These are phyloP conservation scores for Phanerochaete carnosa DNA, from an alignment of 768 basidiomycete genomes.

Conservation along the genomic window DNA sequence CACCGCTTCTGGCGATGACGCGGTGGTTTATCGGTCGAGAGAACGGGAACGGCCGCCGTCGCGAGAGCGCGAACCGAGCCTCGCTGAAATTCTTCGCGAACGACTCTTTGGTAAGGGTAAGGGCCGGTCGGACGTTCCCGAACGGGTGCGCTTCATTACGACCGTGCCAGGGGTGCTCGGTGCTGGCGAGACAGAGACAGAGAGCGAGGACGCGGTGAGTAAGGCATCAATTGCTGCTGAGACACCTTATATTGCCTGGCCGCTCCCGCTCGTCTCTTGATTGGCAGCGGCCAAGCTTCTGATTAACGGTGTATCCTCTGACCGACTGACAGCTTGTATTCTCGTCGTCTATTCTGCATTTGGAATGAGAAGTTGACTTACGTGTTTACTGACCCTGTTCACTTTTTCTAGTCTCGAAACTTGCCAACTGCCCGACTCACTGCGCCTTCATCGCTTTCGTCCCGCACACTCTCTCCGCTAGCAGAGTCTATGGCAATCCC, in stretches of 20 bases:
- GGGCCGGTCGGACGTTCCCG: conserved; percentile 13
- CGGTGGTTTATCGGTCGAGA: conserved; percentile 7
- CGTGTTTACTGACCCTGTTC: background rate
- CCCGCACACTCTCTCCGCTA: conserved; percentile 16
- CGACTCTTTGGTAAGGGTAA: conserved; percentile 22
- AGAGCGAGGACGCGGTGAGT: conserved; percentile 72
- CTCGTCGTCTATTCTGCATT: background rate
- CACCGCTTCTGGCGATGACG: conserved; percentile 10
- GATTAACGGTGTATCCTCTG: no score
- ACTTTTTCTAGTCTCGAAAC: conserved; percentile 47
- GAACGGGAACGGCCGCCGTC: background rate
- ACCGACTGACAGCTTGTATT: background rate
- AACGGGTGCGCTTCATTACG: conserved; percentile 42
- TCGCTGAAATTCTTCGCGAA: conserved; percentile 16
- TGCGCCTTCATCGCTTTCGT: conserved; percentile 33
- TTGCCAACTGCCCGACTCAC: conserved; percentile 69
- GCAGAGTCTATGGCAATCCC: conserved; percentile 31
- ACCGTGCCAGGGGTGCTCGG: conserved; percentile 57
- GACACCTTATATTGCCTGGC: no score
- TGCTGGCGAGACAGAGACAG: conserved; percentile 78
- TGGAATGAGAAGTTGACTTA: background rate
- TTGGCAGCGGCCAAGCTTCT: no score
- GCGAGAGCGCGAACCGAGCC: background rate
- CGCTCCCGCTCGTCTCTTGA: no score
- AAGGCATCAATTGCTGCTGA: background rate